Evolutionary conservation across 352 stramenopile genomes (phyloP).

Genomic region (Phytophthora sp.): DNA sequence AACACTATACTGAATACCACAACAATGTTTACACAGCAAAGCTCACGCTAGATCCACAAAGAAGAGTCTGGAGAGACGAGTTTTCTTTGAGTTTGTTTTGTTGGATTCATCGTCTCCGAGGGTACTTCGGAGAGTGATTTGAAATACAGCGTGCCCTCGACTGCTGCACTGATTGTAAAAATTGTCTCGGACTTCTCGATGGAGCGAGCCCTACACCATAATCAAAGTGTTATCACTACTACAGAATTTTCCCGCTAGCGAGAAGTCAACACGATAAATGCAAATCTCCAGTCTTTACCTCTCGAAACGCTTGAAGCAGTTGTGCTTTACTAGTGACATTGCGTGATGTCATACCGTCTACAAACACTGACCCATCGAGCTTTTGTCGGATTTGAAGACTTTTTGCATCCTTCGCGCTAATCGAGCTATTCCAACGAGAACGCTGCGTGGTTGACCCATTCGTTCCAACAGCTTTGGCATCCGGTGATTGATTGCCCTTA

Average conservation of each 20-base stretch:
- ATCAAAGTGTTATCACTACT: not conserved
- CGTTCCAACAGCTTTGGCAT: conserved; percentile 16
- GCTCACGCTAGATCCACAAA: conserved; percentile 79
- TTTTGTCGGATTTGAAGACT: conserved; percentile 71
- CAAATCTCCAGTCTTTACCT: conserved; percentile 51
- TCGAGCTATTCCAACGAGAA: conserved; percentile 59
- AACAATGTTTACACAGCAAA: too few relatives aligned
- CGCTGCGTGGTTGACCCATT: conserved; percentile 37
- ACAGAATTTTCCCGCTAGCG: too few relatives aligned
- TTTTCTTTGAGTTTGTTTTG: conserved; percentile 30
- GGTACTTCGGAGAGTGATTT: conserved; percentile 65
- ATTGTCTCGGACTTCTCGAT: conserved; percentile 76
- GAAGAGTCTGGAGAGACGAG: conserved; percentile 58
- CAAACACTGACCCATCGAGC: conserved; percentile 67
- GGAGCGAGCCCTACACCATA: conserved; percentile 52
- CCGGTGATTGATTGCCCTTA: conserved; percentile 20
- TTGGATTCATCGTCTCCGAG: conserved; percentile 8
- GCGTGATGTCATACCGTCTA: conserved; percentile 68
- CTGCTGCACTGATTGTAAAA: conserved; percentile 78
- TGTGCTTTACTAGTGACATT: conserved; percentile 50
- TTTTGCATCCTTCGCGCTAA: conserved; percentile 52
- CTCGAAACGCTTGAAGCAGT: conserved; percentile 63
- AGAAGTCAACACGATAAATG: too few relatives aligned
- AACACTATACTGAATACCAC: not conserved
- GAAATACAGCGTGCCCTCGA: conserved; percentile 75